Evolutionary conservation across 1,284 basidiomycete genomes (phyloP), one percentile per base, ranked within the genome.

Genomic region (Coriolopsis trogii): DNA sequence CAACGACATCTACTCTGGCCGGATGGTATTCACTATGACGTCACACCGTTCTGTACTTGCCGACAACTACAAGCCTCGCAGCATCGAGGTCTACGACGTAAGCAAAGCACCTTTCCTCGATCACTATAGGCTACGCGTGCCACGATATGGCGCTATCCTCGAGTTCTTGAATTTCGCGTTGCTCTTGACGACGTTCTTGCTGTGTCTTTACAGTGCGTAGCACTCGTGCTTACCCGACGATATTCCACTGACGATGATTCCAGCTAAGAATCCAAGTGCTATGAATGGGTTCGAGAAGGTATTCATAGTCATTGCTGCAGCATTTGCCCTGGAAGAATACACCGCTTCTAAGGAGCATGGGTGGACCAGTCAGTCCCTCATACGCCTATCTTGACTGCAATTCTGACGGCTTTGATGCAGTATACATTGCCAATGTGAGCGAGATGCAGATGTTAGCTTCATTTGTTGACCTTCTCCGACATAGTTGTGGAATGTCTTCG

Each of bases 401-500:
- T 2, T 9, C 8, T 12, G 26, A 15, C 24, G 43, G 51, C 39
- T n/a, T 39, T 50, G 28, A 48, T 23, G 18, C 60, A 91, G 90
- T 94, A 46, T 93, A 93, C 66, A 81, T 91, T 38, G 89, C 90
- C 18, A 92, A 90, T 65, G 91, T 90, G 65, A 62, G 52, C 16
- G 20, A 23, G 50, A 16, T 3, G 4, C 4, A 16, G 28, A 30
- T 8, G 28, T 8, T 30, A 30, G 8, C 28, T 30, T 30, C 8
- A 30, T 13, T 30, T 30, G 28, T 8, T 30, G 28, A 30, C 28
- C 8, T 13, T 8, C 28, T 8, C 13, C 28, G 13, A 7, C 28
- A n/a, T 50, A 88, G 86, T 84, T 91, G 67, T 95, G 92, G 92
- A 95, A 93, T 65, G 85, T 85, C 1, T 93, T 95, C 60, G 93